Percentiles rank a stretch among this genome's conserved stretches.
phyloP scores from a whole-genome alignment of 495 filamentous ascomycete species.

The Astrothelium subdiscretum region DNA sequence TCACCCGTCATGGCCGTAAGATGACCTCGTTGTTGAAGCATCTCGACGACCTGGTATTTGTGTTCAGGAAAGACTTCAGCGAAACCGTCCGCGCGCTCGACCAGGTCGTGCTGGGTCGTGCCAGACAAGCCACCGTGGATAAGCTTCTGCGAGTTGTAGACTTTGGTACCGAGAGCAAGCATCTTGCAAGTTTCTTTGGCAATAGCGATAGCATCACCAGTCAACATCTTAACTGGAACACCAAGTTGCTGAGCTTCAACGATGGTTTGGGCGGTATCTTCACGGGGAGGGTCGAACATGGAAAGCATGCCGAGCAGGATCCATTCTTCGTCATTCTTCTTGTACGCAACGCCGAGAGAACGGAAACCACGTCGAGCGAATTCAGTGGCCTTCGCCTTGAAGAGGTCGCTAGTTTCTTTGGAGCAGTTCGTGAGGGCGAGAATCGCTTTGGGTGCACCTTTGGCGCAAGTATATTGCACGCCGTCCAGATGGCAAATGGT shows the following conservation, averaged over 20 bases:
- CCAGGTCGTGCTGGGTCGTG: constrained; percentile 62
- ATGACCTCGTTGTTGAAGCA: constrained; percentile 63
- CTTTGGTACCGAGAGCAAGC: constrained; percentile 64
- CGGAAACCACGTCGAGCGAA: constrained; percentile 75
- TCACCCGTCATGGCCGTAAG: constrained; percentile 69
- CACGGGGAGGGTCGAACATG: constrained; percentile 69
- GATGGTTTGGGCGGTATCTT: constrained; percentile 68
- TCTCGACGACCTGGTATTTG: constrained; percentile 70
- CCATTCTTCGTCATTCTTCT: constrained; percentile 37
- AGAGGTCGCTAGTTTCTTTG: constrained; percentile 49
- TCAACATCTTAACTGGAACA: constrained; percentile 70
- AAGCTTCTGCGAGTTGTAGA: constrained; percentile 64
- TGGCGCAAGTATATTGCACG: constrained; percentile 56
- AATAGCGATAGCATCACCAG: constrained; percentile 69
- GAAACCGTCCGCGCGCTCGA: constrained; percentile 67
- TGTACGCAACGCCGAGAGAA: constrained; percentile 60
- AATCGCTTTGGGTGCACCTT: constrained; percentile 66
- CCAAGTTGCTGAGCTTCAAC: constrained; percentile 64
- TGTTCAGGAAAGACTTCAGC: constrained; percentile 68
- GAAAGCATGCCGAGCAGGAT: constrained; percentile 63
- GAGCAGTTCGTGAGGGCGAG: constrained; percentile 54
- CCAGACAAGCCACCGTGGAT: constrained; percentile 65
- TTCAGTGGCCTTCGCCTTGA: constrained; percentile 58
- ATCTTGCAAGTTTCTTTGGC: constrained; percentile 76
- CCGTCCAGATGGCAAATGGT: constrained; percentile 53